Base-by-base conservation (phyloP, 2,329 filamentous ascomycete species). In the Diaporthe velutina region DNA sequence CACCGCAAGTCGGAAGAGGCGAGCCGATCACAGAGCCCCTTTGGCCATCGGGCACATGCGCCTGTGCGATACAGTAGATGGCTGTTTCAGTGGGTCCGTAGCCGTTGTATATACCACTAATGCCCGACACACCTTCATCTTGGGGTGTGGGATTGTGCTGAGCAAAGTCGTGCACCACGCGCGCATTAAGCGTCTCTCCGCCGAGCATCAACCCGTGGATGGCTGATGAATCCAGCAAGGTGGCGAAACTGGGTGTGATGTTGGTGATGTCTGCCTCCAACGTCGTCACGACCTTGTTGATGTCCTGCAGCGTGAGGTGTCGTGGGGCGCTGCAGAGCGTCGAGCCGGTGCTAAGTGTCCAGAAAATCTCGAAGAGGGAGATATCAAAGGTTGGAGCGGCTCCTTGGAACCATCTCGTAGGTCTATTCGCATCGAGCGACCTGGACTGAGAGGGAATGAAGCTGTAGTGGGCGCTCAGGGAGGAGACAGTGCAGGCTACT, bases 11-110 rank as follows among this genome's bases (percentile, higher is more conserved):
- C 2, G 81, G 77, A 4, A 85, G 76, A 2, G 83, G 78, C 38
- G 79, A 74, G 19, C 83, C 83, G 54, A 85, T 82, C 28, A 85
- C 80, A 3, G 83, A 84, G 9, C 82, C 82, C n/a, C 80, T 78
- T 66, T 79, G 77, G 1, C 72, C 60, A 9, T 57, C 57, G 1
- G 77, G 74, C 0, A 81, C 77, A 42, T 78, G 78, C 3, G 76
- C 74, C 57, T 78, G 72, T 42, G 76, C 73, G 13, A 77, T 77
- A 55, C 73, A 79, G 67, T 79, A 77, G 13, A 81, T 81, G 48
- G 80, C 71, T 25, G 70, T 75, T 57, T 81, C 80, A 2, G 80
- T 81, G 4, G 80, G 80, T 1, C 80, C 80, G 52, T 81, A 81
- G 12, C 76, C 79, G 60, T 80, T 80, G 74, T 78, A 78, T 25